Percentiles rank a stretch among this genome's conserved stretches.
Evolutionary conservation across 352 stramenopile species (phyloP).

Genomic region (Phytophthora quininea): DNA sequence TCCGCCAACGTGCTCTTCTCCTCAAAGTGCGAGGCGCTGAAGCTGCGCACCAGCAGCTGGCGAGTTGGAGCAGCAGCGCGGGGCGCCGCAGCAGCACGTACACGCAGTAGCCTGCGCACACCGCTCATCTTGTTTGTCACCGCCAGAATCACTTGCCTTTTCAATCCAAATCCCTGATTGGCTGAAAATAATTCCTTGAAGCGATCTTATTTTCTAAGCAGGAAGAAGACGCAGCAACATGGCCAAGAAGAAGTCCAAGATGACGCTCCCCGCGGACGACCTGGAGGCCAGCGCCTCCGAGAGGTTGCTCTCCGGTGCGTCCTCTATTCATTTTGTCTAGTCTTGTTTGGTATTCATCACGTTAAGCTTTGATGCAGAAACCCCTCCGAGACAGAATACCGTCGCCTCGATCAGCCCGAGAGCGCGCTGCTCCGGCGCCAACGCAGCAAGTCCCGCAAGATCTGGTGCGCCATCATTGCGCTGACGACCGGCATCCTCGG

Average conservation of each 20-base stretch:
- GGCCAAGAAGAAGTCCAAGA: constrained; percentile 70
- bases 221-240: constrained; percentile 33
- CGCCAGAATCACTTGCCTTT: not conserved
- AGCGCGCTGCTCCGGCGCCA: constrained; percentile 50
- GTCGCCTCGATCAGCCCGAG: constrained; percentile 39
- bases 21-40: constrained; percentile 30
- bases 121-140: constrained; percentile 15
- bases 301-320: constrained; percentile 54
- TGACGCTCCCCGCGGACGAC: constrained; percentile 52
- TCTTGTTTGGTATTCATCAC: constrained; percentile 1
- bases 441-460: constrained; percentile 68
- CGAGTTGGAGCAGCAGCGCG: constrained; percentile 4
- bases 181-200: constrained; percentile 40
- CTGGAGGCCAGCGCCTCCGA: constrained; percentile 44
- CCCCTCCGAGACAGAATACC: constrained; percentile 32
- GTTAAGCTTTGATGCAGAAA: constrained; percentile 16
- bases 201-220: constrained; percentile 34
- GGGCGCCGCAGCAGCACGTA: not conserved
- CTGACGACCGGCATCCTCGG: constrained; percentile 77
- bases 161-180: constrained; percentile 12
- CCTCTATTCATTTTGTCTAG: not conserved
- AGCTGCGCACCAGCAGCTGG: not conserved
- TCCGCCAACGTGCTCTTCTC: constrained; percentile 43
- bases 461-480: constrained; percentile 86
- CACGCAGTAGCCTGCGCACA: constrained; percentile 17